These are phyloP conservation scores for Chrysopogon serrulatus DNA, from an alignment of 176 grass and related monocot genomes.

Conservation along the genomic window DNA sequence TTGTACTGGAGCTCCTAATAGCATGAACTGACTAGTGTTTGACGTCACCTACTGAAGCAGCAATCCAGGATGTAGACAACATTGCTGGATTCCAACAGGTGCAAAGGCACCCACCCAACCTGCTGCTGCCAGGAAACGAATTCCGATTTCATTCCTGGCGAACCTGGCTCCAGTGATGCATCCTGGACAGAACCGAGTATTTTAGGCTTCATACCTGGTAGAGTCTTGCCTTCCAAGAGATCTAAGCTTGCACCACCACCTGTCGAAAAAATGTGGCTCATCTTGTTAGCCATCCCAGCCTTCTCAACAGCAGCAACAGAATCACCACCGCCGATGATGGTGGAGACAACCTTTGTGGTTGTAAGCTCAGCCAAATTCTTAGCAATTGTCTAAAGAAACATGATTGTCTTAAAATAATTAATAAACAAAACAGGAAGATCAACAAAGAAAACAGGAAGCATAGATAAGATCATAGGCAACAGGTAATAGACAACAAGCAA, in stretches of 20 bases:
- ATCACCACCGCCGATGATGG: constrained; percentile 90
- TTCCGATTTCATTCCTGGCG: too few relatives aligned
- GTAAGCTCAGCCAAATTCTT: constrained; percentile 89
- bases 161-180: too few relatives aligned
- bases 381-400: constrained; percentile 55
- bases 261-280: constrained; percentile 77
- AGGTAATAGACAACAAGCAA: too few relatives aligned
- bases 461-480: background rate
- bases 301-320: too few relatives aligned
- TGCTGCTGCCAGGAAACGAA: too few relatives aligned
- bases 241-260: constrained; percentile 90
- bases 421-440: background rate
- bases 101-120: too few relatives aligned
- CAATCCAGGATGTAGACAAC: background rate
- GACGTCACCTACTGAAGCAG: background rate
- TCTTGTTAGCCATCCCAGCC: too few relatives aligned
- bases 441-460: too few relatives aligned
- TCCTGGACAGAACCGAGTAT: background rate
- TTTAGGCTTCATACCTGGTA: constrained; percentile 82
- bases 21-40: background rate
- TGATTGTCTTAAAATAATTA: background rate
- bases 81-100: constrained; percentile 27
- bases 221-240: constrained; percentile 81
- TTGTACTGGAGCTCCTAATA: constrained; percentile 5
- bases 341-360: constrained; percentile 50